Evolutionary conservation across 1,284 basidiomycete species (phyloP).

Genomic region (Lentinula novae-zelandiae): DNA sequence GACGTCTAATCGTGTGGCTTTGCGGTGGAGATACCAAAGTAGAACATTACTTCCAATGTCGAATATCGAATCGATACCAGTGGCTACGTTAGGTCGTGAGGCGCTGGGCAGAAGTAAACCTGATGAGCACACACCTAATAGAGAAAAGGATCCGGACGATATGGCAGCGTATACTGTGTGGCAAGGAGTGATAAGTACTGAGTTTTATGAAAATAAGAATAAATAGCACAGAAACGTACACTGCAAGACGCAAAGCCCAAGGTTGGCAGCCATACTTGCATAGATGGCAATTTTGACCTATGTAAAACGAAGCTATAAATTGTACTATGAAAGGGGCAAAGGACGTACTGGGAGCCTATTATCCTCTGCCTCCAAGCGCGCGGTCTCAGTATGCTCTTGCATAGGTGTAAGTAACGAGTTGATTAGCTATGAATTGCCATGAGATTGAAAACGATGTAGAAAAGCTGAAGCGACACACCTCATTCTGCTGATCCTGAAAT

Average conservation of each 20-base stretch:
- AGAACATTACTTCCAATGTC: slow-evolving; percentile 90
- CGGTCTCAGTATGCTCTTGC: slow-evolving; percentile 79
- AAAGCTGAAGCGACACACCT: slow-evolving; percentile 2
- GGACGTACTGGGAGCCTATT: slow-evolving; percentile 58
- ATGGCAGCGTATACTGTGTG: slow-evolving; percentile 79
- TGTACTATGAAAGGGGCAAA: neutral
- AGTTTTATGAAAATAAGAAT: neutral
- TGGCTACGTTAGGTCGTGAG: slow-evolving; percentile 68
- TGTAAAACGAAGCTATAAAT: slow-evolving; percentile 12
- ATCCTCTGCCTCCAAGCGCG: slow-evolving; percentile 55
- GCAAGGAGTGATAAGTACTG: slow-evolving; percentile 6
- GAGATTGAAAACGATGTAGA: neutral
- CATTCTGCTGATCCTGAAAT: slow-evolving; percentile 15
- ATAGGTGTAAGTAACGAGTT: slow-evolving; percentile 82
- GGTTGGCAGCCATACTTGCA: slow-evolving; percentile 79
- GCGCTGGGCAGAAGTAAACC: neutral
- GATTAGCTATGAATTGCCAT: slow-evolving; percentile 58
- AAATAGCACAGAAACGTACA: slow-evolving; percentile 36
- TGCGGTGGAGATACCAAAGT: slow-evolving; percentile 79
- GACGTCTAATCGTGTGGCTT: slow-evolving; percentile 69
- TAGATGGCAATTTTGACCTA: slow-evolving; percentile 88
- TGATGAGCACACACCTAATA: neutral
- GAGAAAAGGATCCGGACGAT: slow-evolving; percentile 73
- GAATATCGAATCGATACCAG: slow-evolving; percentile 86
- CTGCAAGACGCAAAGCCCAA: slow-evolving; percentile 66